These are phyloP conservation scores for Teunomyces tritomae DNA, from an alignment of 805 yeast species.

Conservation along the genomic window DNA sequence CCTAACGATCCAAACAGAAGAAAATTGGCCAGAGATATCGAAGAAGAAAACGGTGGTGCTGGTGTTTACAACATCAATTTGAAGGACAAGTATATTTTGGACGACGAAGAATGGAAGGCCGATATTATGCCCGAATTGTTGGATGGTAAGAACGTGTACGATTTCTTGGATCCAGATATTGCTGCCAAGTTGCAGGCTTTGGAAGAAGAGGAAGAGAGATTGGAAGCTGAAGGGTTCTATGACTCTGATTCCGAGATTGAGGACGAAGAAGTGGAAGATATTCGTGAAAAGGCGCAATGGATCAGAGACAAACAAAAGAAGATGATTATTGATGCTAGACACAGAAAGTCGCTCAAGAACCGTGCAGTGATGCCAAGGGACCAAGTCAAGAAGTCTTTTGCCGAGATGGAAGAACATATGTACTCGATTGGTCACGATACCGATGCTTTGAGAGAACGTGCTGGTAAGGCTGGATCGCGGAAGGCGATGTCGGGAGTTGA, in stretches of 20 bases:
- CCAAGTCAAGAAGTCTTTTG: slow-evolving; percentile 69
- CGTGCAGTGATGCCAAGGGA: slow-evolving; percentile 89
- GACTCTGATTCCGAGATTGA: slow-evolving; percentile 76
- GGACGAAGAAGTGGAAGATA: slow-evolving; percentile 46
- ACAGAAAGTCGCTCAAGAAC: slow-evolving; percentile 83
- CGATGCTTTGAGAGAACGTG: slow-evolving; percentile 45
- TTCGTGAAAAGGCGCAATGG: slow-evolving; percentile 89
- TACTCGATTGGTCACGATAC: slow-evolving; percentile 88
- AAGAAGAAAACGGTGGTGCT: slow-evolving; percentile 96
- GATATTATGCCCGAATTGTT: slow-evolving; percentile 96
- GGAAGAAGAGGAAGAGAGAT: slow-evolving; percentile 95
- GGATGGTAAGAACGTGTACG: slow-evolving; percentile 96
- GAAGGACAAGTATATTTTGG: slow-evolving; percentile 87
- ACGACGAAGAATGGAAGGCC: slow-evolving; percentile 96
- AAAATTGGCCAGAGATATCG: slow-evolving; percentile 80
- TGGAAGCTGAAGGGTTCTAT: slow-evolving; percentile 93
- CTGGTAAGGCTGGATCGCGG: slow-evolving; percentile 46
- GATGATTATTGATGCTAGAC: slow-evolving; percentile 86
- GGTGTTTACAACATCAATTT: slow-evolving; percentile 95
- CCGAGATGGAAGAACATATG: slow-evolving; percentile 86
- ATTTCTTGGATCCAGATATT: slow-evolving; percentile 94
- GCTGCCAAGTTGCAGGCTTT: slow-evolving; percentile 88
- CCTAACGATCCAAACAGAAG: slow-evolving; percentile 78
- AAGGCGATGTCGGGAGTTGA: slow-evolving; percentile 69
- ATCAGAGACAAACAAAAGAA: slow-evolving; percentile 92